phyloP scores from a whole-genome alignment of 1,284 basidiomycete genomes.

The Pisolithus thermaeus region DNA sequence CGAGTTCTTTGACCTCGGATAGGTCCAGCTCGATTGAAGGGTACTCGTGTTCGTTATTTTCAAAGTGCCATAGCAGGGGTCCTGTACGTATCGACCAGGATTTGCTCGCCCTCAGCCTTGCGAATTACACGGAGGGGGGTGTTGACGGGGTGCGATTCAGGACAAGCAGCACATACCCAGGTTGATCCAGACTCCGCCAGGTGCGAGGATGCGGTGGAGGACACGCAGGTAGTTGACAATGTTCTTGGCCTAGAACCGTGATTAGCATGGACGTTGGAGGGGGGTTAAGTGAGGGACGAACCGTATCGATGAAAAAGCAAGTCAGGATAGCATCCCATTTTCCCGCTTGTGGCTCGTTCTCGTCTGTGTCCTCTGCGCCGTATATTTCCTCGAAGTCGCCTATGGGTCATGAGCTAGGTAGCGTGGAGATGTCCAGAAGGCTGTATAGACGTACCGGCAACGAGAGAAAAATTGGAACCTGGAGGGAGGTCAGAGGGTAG shows the following conservation, averaged over 20 bases:
- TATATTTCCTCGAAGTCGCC: constrained; percentile 95
- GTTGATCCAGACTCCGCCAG: constrained; percentile 90
- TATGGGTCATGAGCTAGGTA: constrained; percentile 19
- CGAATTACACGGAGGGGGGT: too few relatives aligned
- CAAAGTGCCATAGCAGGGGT: constrained; percentile 94
- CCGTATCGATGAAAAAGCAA: constrained; percentile 98
- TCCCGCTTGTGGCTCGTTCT: constrained; percentile 61
- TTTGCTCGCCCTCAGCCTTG: neutral
- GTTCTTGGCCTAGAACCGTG: constrained; percentile 68
- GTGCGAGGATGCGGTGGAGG: constrained; percentile 74
- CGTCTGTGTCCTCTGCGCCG: constrained; percentile 43
- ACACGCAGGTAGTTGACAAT: constrained; percentile 86
- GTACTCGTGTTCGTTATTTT: constrained; percentile 78
- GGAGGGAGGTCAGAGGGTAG: constrained; percentile 66
- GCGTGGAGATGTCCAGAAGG: neutral
- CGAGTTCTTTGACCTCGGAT: constrained; percentile 80
- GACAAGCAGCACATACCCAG: constrained; percentile 41
- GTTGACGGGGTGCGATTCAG: too few relatives aligned
- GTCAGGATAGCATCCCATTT: constrained; percentile 89
- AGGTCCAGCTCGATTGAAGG: constrained; percentile 85
- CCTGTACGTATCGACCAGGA: constrained; percentile 38
- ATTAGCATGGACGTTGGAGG: neutral
- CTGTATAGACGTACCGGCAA: constrained; percentile 55
- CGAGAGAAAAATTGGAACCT: constrained; percentile 70
- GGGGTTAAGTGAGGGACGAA: constrained; percentile 26